phyloP scores from a whole-genome alignment of 495 filamentous ascomycete species.

The Pyrenula massariospora region DNA sequence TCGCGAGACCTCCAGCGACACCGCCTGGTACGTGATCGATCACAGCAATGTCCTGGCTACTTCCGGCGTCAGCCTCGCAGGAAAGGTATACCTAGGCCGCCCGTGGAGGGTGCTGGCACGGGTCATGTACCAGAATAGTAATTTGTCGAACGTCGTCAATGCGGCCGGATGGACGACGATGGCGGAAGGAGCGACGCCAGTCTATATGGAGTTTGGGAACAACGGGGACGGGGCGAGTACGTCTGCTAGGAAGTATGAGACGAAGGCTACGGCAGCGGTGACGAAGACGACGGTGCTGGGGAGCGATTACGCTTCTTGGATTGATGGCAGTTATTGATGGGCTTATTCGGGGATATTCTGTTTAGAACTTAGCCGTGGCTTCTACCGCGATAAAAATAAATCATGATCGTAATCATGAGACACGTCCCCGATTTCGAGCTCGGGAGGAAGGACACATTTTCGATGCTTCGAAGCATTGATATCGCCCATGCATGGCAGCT shows the following conservation, averaged over 20 bases:
- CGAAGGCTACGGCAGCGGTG: constrained; percentile 31
- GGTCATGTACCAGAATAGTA: constrained; percentile 53
- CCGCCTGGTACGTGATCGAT: constrained; percentile 55
- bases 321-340: constrained; percentile 18
- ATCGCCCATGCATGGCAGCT: too few relatives aligned
- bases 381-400: too few relatives aligned
- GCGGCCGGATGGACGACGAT: constrained; percentile 43
- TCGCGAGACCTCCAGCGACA: constrained; percentile 33
- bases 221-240: constrained; percentile 44
- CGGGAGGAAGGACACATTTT: too few relatives aligned
- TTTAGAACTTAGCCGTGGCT: too few relatives aligned
- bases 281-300: constrained; percentile 40
- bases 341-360: too few relatives aligned
- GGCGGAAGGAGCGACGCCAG: constrained; percentile 32
- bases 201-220: constrained; percentile 50
- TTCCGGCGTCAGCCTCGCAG: constrained; percentile 31
- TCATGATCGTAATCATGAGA: too few relatives aligned
- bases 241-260: constrained; percentile 39
- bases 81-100: constrained; percentile 51
- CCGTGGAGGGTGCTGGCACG: constrained; percentile 54
- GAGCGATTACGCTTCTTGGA: constrained; percentile 30
- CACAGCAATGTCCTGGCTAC: constrained; percentile 36
- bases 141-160: constrained; percentile 45
- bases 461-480: too few relatives aligned
- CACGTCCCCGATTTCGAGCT: too few relatives aligned